Conservation (phyloP, 2,329 filamentous ascomycete species). For the Mollisiaceae sp. region DNA sequence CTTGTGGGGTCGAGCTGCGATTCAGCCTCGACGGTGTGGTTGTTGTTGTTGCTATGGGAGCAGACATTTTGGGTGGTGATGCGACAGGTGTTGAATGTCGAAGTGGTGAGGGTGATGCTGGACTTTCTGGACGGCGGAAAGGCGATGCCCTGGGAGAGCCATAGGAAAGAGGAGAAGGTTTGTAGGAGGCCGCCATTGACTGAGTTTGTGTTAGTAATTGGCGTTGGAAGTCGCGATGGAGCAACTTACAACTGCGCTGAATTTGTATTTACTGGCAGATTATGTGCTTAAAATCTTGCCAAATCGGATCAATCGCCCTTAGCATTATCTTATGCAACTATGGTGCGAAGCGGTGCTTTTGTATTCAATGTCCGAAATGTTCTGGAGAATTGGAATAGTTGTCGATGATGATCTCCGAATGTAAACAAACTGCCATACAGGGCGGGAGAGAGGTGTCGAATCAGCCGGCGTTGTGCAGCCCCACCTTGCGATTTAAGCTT, state of each 20-base stretch:
- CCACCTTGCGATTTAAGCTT: constrained; percentile 1
- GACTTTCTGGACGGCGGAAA: constrained; percentile 66
- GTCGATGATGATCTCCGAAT: neutral
- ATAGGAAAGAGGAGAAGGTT: constrained; percentile 74
- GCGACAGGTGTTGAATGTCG: constrained; percentile 64
- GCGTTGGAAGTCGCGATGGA: constrained; percentile 32
- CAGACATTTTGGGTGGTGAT: constrained; percentile 57
- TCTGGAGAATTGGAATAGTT: neutral
- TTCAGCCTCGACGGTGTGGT: constrained; percentile 51
- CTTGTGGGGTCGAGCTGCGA: constrained; percentile 49
- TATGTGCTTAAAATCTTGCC: neutral
- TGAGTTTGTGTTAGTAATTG: constrained; percentile 5
- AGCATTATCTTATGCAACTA: neutral
- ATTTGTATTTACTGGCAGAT: neutral
- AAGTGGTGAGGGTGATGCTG: constrained; percentile 68
- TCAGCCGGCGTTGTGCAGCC: neutral
- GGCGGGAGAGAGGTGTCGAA: neutral
- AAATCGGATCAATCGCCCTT: neutral
- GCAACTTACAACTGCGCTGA: neutral
- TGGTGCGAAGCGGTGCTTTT: neutral
- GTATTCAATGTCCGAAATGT: neutral
- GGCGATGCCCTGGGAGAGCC: constrained; percentile 72
- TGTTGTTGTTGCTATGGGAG: constrained; percentile 48
- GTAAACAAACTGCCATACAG: constrained; percentile 5
- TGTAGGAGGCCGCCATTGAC: constrained; percentile 57